A percentile compares a stretch with the other conserved stretches of the same genome.
phyloP scores from a whole-genome alignment of 1,284 basidiomycete species.

The Austropuccinia psidii region DNA sequence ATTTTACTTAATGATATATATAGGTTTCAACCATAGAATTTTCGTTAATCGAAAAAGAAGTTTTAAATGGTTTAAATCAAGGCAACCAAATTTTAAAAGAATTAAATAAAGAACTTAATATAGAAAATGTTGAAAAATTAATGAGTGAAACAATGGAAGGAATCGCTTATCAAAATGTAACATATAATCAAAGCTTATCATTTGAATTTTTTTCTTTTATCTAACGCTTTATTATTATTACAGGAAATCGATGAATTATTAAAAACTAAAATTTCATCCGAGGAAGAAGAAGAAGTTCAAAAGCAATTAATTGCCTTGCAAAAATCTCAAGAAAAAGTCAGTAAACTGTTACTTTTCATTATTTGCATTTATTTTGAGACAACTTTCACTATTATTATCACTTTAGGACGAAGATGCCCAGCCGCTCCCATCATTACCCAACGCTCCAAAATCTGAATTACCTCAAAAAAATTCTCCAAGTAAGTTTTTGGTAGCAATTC shows the following conservation, averaged over 20 bases:
- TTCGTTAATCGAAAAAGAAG: constrained; percentile 83
- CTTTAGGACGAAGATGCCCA: too few relatives aligned
- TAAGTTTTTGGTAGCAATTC: too few relatives aligned
- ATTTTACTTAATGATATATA: not conserved
- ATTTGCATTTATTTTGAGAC: too few relatives aligned
- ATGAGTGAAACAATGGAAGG: constrained; percentile 88
- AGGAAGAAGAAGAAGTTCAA: constrained; percentile 91
- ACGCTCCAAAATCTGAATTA: too few relatives aligned
- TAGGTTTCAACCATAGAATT: constrained; percentile 78
- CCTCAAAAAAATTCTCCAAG: too few relatives aligned
- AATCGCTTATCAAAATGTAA: constrained; percentile 67
- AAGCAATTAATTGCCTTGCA: constrained; percentile 66
- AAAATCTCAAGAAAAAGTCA: constrained; percentile 17
- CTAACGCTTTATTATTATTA: not conserved
- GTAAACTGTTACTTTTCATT: too few relatives aligned
- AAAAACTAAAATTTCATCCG: constrained; percentile 67
- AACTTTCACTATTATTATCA: too few relatives aligned
- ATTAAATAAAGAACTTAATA: constrained; percentile 84
- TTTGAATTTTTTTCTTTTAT: not conserved
- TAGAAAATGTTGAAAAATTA: constrained; percentile 85
- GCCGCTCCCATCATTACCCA: too few relatives aligned
- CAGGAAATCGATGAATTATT: constrained; percentile 80
- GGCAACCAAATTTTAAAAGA: constrained; percentile 87
- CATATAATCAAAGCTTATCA: not conserved
- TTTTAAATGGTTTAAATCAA: constrained; percentile 83